phyloP scores from a whole-genome alignment of 73 alveolate species.

The Urostyla sp. region DNA sequence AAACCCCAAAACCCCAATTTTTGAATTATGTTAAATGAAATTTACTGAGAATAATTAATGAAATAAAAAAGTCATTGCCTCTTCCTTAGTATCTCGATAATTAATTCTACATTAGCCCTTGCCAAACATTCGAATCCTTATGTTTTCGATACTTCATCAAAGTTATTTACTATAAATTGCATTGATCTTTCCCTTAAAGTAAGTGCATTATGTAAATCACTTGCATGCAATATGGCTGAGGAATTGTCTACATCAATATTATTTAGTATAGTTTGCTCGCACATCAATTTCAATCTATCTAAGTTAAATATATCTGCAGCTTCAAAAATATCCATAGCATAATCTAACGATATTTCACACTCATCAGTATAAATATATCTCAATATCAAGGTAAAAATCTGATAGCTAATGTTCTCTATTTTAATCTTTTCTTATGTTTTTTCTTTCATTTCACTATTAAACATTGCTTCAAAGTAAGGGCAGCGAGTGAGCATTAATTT shows the following conservation, averaged over 20 bases:
- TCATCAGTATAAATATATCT: slow-evolving; percentile 82
- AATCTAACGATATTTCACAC: slow-evolving; percentile 65
- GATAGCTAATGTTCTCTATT: slow-evolving; percentile 65
- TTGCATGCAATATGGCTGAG: slow-evolving; percentile 71
- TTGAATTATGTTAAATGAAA: no score
- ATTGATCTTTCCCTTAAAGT: slow-evolving; percentile 72
- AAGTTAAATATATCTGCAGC: slow-evolving; percentile 88
- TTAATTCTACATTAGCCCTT: slow-evolving; percentile 85
- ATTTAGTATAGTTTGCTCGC: slow-evolving; percentile 65
- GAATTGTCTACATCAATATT: slow-evolving; percentile 75
- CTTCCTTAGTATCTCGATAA: slow-evolving; percentile 78
- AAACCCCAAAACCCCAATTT: neutral
- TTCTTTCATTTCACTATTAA: slow-evolving; percentile 58
- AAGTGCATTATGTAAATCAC: slow-evolving; percentile 69
- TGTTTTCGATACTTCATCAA: slow-evolving; percentile 70
- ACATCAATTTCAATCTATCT: slow-evolving; percentile 79
- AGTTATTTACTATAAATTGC: slow-evolving; percentile 54
- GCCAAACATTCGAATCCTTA: slow-evolving; percentile 77
- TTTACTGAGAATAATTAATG: no score
- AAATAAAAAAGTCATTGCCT: slow-evolving; percentile 43
- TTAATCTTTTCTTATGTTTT: slow-evolving; percentile 51
- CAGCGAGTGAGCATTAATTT: slow-evolving; percentile 68
- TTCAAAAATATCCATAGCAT: slow-evolving; percentile 63
- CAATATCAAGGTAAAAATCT: slow-evolving; percentile 68
- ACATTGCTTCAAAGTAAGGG: slow-evolving; percentile 71